Conservation (phyloP, 192 early-diverging fungal species). For the Backusella sp. region DNA sequence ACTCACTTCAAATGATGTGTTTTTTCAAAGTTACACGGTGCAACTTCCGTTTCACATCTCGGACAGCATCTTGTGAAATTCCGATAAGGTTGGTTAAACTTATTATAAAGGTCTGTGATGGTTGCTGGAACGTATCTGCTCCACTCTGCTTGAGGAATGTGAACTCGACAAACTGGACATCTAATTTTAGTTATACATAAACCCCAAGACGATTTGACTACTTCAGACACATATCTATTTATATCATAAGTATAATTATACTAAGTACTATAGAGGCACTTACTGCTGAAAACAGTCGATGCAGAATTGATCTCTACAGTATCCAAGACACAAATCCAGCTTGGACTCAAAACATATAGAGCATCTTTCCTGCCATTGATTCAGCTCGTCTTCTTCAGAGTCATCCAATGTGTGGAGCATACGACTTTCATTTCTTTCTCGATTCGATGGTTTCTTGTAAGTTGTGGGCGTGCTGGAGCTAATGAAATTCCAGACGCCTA, state of each 20-base stretch:
- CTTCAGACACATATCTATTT: conserved; percentile 53
- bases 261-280: too few species aligned
- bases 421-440: not conserved
- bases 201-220: conserved; percentile 57
- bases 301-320: conserved; percentile 59
- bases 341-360: conserved; percentile 60
- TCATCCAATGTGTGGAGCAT: not conserved
- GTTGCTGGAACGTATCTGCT: conserved; percentile 47
- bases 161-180: conserved; percentile 52
- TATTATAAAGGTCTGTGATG: conserved; percentile 41
- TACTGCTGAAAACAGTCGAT: conserved; percentile 42
- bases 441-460: not conserved
- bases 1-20: conserved; percentile 2
- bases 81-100: conserved; percentile 52
- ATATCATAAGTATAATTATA: too few species aligned
- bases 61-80: conserved; percentile 47
- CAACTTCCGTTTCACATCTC: conserved; percentile 43
- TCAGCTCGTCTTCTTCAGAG: conserved; percentile 36
- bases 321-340: conserved; percentile 55
- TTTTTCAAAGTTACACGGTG: conserved; percentile 27
- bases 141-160: conserved; percentile 47
- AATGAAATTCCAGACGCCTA: not conserved
- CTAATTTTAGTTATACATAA: conserved; percentile 50
- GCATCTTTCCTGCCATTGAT: conserved; percentile 54
- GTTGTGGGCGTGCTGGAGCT: not conserved